These are phyloP conservation scores for Penicillium bialowiezense DNA, from an alignment of 495 filamentous ascomycete genomes.

Conservation along the genomic window DNA sequence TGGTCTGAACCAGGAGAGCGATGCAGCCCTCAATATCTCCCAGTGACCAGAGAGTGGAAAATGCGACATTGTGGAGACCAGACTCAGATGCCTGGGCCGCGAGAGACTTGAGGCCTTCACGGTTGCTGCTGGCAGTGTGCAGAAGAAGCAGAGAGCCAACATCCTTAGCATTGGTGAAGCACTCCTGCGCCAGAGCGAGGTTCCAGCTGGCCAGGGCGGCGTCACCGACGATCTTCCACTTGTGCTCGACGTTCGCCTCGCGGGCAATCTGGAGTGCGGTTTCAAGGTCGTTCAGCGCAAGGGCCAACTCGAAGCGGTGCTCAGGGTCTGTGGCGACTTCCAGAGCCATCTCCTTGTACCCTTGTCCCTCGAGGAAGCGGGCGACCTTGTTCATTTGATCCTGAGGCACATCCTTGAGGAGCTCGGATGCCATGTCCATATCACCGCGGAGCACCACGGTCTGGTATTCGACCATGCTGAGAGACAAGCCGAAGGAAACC, in stretches of 20 bases:
- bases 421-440: conserved; percentile 84
- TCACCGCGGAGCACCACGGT: conserved; percentile 94
- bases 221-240: conserved; percentile 96
- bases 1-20: conserved; percentile 73
- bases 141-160: conserved; percentile 84
- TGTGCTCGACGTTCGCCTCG: conserved; percentile 84
- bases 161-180: conserved; percentile 86
- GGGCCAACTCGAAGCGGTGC: conserved; percentile 92
- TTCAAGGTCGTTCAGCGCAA: conserved; percentile 76
- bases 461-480: conserved; percentile 96
- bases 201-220: conserved; percentile 87
- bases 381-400: conserved; percentile 97
- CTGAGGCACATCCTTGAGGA: conserved; percentile 75
- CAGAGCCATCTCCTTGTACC: conserved; percentile 90
- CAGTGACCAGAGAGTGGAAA: conserved; percentile 84
- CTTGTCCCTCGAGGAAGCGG: conserved; percentile 95
- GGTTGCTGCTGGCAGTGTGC: conserved; percentile 76
- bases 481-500: conserved; percentile 84
- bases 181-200: conserved; percentile 82
- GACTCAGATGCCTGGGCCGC: conserved; percentile 69
- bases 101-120: conserved; percentile 67
- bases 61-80: conserved; percentile 86
- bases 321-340: conserved; percentile 95
- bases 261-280: conserved; percentile 83
- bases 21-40: conserved; percentile 81